Evolutionary conservation across 2,329 filamentous ascomycete genomes (phyloP), one percentile per base, ranked within the genome.

Genomic region (Nectriaceae sp.): DNA sequence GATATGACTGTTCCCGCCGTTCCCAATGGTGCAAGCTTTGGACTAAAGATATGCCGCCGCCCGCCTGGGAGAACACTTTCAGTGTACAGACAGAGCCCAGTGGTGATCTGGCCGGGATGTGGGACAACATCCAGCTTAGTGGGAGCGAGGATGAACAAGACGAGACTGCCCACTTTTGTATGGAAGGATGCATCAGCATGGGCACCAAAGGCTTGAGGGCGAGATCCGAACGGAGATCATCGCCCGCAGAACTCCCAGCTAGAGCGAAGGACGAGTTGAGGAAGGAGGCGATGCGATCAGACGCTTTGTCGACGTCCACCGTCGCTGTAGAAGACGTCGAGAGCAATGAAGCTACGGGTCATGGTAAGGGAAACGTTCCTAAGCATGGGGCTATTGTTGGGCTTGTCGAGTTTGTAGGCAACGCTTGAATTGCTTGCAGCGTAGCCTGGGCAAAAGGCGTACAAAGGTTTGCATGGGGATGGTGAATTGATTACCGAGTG

Each of bases 121-220:
- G 55, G 59, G 51, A 57, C 21, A 44, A 55, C 29, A 50, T 64
- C 11, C 41, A 47, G 20, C 26, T 36, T 36, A n/a, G n/a, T 6
- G n/a, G 19, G n/a, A 50, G 42, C 16, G 50, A 46, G 18, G 21
- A 39, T n/a, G 42, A 44, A 13, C 20, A 20, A 16, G 22, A 24
- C 11, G 15, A 47, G 20, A 33, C 43, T 16, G n/a, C n/a, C n/a
- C n/a, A n/a, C n/a, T 42, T 40, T 21, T 41, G 35, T 29, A 19
- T 35, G 4, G 39, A 46, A 15, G 33, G 33, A 5, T 36, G 33
- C n/a, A n/a, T 36, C n/a, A 36, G 33, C 33, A 6, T 16, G 8
- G 16, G 16, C 8, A 36, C 5, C 8, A 36, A 15, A 31, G 15
- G 26, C 8, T 8, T 10, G 26, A 8, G 26, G 10, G 10, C 10